These are phyloP conservation scores for Tarenaya hassleriana DNA, from an alignment of 345 rosid species.

Conservation along the genomic window DNA sequence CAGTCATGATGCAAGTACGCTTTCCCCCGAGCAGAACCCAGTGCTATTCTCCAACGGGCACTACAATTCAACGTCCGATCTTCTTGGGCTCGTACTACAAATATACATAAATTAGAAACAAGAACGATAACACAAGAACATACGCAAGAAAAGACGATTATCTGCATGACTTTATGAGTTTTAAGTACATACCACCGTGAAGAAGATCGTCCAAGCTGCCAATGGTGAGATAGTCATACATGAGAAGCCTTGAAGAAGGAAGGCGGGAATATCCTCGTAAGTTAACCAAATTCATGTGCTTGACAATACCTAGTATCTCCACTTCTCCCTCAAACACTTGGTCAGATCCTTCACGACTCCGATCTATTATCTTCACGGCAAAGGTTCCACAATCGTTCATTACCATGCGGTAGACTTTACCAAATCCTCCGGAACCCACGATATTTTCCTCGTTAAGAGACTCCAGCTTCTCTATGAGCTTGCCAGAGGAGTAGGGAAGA, in stretches of 20 bases:
- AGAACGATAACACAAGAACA: too few species aligned
- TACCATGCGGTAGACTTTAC: constrained; percentile 93
- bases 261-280: constrained; percentile 92
- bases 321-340: constrained; percentile 87
- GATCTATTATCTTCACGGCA: constrained; percentile 90
- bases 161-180: too few species aligned
- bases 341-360: constrained; percentile 84
- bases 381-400: constrained; percentile 97
- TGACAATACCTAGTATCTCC: constrained; percentile 94
- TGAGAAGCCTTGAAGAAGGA: constrained; percentile 75
- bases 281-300: constrained; percentile 88
- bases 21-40: constrained; percentile 84
- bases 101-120: too few species aligned
- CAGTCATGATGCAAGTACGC: constrained; percentile 93
- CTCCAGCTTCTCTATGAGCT: constrained; percentile 89
- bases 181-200: constrained; percentile 70
- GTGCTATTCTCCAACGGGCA: constrained; percentile 58
- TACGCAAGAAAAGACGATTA: too few species aligned
- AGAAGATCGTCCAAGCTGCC: constrained; percentile 89
- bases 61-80: constrained; percentile 55
- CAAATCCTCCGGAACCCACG: constrained; percentile 97
- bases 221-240: constrained; percentile 80
- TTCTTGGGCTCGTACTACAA: constrained; percentile 34
- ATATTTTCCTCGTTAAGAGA: constrained; percentile 87
- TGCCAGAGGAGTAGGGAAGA: constrained; percentile 80